Conservation (phyloP, 768 basidiomycete species). For the Tulasnella sp. region DNA sequence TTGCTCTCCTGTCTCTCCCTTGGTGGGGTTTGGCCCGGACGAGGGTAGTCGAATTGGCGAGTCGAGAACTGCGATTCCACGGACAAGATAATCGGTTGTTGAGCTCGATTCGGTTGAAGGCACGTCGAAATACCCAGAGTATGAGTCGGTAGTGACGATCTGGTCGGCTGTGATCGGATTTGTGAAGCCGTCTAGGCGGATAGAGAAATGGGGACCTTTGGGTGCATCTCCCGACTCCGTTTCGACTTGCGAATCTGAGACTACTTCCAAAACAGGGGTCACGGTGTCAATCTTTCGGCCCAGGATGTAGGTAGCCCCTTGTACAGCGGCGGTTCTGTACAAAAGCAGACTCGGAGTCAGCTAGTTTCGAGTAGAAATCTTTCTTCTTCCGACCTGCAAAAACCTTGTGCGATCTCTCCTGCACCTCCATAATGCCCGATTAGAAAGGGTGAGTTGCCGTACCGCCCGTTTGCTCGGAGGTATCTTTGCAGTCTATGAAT, state of each 20-base stretch:
- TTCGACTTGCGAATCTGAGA: not conserved
- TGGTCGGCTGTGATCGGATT: slow-evolving; percentile 15
- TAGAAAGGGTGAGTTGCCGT: slow-evolving; percentile 80
- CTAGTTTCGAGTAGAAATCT: not conserved
- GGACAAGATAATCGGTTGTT: slow-evolving; percentile 36
- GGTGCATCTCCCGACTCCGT: slow-evolving; percentile 1
- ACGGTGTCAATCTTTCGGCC: slow-evolving; percentile 20
- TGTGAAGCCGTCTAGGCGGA: slow-evolving; percentile 11
- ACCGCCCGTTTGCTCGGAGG: slow-evolving; percentile 69
- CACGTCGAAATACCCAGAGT: slow-evolving; percentile 1
- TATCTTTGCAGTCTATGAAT: slow-evolving; percentile 62
- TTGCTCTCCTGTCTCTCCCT: not conserved
- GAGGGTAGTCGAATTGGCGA: slow-evolving; percentile 26
- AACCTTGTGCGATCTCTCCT: slow-evolving; percentile 89
- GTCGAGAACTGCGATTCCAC: slow-evolving; percentile 43
- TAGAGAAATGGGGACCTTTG: not conserved
- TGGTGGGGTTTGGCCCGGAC: not conserved
- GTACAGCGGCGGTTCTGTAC: slow-evolving; percentile 69
- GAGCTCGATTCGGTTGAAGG: slow-evolving; percentile 6
- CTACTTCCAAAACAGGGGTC: not conserved
- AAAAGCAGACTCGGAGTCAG: slow-evolving; percentile 24
- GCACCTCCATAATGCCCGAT: slow-evolving; percentile 92
- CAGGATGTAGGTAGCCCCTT: slow-evolving; percentile 34
- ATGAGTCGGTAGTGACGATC: slow-evolving; percentile 7
- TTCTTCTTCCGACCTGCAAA: slow-evolving; percentile 29